A percentile compares a stretch with the other conserved stretches of the same genome.
These are phyloP conservation scores for Parasitella parasitica DNA, from an alignment of 371 early-diverging fungal genomes.

Conservation along the genomic window DNA sequence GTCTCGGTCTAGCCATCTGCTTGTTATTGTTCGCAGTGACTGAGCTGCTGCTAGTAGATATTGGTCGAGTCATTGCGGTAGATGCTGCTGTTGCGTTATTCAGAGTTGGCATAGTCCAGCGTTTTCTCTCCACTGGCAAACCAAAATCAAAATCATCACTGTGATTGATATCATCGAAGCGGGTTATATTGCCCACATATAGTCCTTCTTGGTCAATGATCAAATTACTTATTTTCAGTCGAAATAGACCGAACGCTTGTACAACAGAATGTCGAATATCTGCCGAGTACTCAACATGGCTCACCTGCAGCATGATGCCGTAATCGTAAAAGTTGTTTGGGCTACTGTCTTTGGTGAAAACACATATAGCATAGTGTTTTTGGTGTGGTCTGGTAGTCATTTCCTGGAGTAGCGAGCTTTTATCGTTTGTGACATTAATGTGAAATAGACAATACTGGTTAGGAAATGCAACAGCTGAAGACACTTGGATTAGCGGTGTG, in stretches of 20 bases:
- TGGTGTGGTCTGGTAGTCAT: slow-evolving; percentile 35
- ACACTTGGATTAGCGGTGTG: slow-evolving; percentile 5
- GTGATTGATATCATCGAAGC: slow-evolving; percentile 3
- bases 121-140: neutral
- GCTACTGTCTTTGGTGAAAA: slow-evolving; percentile 23
- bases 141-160: neutral
- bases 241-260: slow-evolving; percentile 19
- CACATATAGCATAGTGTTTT: slow-evolving; percentile 53
- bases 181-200: slow-evolving; percentile 5
- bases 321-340: slow-evolving; percentile 15
- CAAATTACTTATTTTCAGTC: slow-evolving; percentile 7
- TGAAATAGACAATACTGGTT: slow-evolving; percentile 20
- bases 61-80: neutral
- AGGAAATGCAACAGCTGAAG: neutral
- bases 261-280: slow-evolving; percentile 34
- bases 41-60: neutral
- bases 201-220: neutral
- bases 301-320: slow-evolving; percentile 41
- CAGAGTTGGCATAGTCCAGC: neutral
- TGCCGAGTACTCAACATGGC: slow-evolving; percentile 19
- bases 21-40: neutral
- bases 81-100: neutral
- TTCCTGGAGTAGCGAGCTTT: slow-evolving; percentile 43
- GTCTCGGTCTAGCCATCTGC: neutral
- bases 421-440: slow-evolving; percentile 51